Base-by-base conservation (phyloP, 2,329 filamentous ascomycete species). In the Sarocladium brachiariae region DNA sequence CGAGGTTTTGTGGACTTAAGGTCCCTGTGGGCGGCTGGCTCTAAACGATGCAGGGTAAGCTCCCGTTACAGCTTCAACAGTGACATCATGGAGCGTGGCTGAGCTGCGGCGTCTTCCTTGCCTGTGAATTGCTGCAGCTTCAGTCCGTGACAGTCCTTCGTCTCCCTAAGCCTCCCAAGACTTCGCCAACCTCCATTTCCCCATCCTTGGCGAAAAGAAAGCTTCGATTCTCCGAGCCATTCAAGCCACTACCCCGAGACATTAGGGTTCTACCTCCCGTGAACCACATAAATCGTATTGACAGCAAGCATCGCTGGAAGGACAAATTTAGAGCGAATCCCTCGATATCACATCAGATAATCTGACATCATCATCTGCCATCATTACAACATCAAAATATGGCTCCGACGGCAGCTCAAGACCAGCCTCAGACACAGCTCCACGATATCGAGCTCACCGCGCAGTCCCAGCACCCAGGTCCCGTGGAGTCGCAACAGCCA, bases 181-280 rank as follows among this genome's bases (percentile, higher is more conserved):
- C 39, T 11, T n/a, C 43, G 19, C n/a, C 43, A 14, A 31, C 27
- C 43, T 21, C 27, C n/a, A 2, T 6, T n/a, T 47, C 39, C 35
- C 43, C 39, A 25, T 33, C 27, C 43, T 47, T 47, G 43, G 43
- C 43, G 33, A 47, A 47, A 47, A n/a, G n/a, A n/a, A n/a, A n/a
- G 43, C 43, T 47, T 47, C 43, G 18, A 14, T 31, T 16, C 21
- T 19, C 34, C n/a, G n/a, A n/a, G n/a, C n/a, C n/a, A 38, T 38
- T 38, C 18, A 16, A 38, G 34, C 34, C 16, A 31, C 30, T 31
- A 14, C 30, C 30, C n/a, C n/a, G n/a, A n/a, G n/a, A n/a, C n/a
- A n/a, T n/a, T n/a, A n/a, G n/a, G n/a, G n/a, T n/a, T n/a, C n/a
- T n/a, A n/a, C n/a, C n/a, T n/a, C n/a, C n/a, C n/a, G n/a, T n/a